These are phyloP conservation scores for Colletotrichum gigasporum DNA, from an alignment of 2,329 filamentous ascomycete genomes.

Conservation along the genomic window DNA sequence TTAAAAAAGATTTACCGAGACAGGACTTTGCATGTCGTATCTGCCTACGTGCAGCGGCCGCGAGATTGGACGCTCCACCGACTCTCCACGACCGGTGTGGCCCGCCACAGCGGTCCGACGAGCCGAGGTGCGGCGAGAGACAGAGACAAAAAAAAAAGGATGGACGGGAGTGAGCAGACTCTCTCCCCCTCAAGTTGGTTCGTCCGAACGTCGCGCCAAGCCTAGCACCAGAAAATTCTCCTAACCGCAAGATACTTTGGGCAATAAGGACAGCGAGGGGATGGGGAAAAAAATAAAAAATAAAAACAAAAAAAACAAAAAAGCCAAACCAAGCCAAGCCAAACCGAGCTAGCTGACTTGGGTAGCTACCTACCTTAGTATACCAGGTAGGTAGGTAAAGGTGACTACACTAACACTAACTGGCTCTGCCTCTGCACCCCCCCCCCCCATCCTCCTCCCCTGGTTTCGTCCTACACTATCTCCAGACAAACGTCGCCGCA, in stretches of 20 bases:
- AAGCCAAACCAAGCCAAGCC: background rate
- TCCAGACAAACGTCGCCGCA: background rate
- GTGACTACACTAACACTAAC: too few relatives aligned
- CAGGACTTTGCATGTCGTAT: constrained; percentile 11
- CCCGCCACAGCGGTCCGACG: constrained; percentile 11
- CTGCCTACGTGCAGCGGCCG: constrained; percentile 13
- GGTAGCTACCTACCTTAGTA: too few relatives aligned
- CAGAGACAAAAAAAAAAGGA: too few relatives aligned
- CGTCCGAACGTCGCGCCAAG: background rate
- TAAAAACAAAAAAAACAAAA: background rate
- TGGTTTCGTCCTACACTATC: too few relatives aligned
- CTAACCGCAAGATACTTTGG: too few relatives aligned
- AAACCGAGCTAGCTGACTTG: too few relatives aligned
- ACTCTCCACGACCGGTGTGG: constrained; percentile 13
- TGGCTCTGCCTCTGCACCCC: too few relatives aligned
- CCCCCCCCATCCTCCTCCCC: too few relatives aligned
- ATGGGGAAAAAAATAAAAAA: background rate
- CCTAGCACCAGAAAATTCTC: too few relatives aligned
- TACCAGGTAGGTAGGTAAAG: too few relatives aligned
- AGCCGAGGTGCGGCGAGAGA: background rate
- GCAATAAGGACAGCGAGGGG: background rate
- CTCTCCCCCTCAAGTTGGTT: too few relatives aligned
- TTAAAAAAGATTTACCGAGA: constrained; percentile 9
- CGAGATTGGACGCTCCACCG: constrained; percentile 12
- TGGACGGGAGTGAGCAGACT: too few relatives aligned